Base-by-base conservation (phyloP, 805 yeast species). In the Wickerhamiella spandovensis region DNA sequence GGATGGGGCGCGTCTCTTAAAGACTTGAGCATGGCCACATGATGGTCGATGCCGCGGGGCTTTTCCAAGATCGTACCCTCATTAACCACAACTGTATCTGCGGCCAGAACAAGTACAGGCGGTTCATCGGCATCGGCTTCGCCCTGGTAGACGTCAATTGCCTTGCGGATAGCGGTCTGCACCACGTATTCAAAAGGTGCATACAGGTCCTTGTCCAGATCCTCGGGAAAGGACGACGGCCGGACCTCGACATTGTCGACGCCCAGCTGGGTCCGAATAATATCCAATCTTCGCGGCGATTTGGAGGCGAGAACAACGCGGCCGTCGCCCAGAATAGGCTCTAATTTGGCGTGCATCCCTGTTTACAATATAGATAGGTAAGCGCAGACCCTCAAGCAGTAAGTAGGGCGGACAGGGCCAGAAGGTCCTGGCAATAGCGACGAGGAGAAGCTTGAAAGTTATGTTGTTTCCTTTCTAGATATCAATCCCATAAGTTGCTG, bases 271-370 rank as follows among this genome's bases (percentile, higher is more conserved):
- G 82, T 78, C 5, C 64, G 60, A 25, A 92, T 59, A n/a, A 92
- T 82, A 50, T 84, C 85, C 49, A 69, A 66, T 51, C 98, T 69
- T 53, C 96, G 72, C 2, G 94, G 90, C 0, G 97, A 89, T 0
- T 84, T 75, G 2, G 95, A 86, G 0, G 95, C 96, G 6, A 90
- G 71, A 5, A 86, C 68, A 23, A 89, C 60, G 5, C 53, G 48
- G 10, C 56, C 60, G 15, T 50, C 50, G 49, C 42, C 44, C 5
- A 39, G 22, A 5, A 39, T 13, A n/a, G 23, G 43, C 22, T 18
- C 24, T 17, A 39, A 15, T 12, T 39, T 12, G 13, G 7, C n/a
- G 13, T 39, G 43, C 43, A 39, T 39, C 12, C n/a, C n/a, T 28
- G 32, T 28, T 28, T 28, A 28, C 15, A 28, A 28, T 12, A 28